Base-by-base conservation (phyloP, 768 basidiomycete species). In the Rhizopogon rudus region DNA sequence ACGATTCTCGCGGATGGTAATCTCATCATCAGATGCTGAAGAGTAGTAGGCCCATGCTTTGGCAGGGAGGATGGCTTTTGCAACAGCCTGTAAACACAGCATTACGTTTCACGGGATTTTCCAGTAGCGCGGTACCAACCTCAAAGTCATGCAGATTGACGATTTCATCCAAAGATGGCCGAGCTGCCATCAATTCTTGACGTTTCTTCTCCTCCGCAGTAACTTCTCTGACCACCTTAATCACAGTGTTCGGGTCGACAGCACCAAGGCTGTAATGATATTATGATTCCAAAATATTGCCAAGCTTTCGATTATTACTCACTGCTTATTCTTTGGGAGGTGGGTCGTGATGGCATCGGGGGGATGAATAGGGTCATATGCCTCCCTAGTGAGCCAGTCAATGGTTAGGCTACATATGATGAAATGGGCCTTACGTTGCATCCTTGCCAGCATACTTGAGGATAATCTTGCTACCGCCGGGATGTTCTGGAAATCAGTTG, bases 21-120 rank as follows among this genome's bases (percentile, higher is more conserved):
- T 91, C 71, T 97, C 93, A 62, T 98, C 95, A 66, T 98, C 96
- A 6, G 96, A 86, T 16, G 93, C 95, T n/a, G 92, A 94, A 1
- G 90, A 93, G 65, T 98, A 95, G 68, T 95, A 95, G 5, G 94
- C 95, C 95, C 95, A 98, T 0, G 92, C 92, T 67, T 92, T 91
- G 35, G 88, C 86, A 2, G 84, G 73, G 77, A 98, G 86, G 10
- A 91, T 86, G 62, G 76, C 76, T 68, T 81, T 88, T 8, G 93
- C 94, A 51, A 98, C 85, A 16, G 88, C 81, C 91, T 93, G 55
- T 35, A 31, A 17, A n/a, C 28, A 14, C 33, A 1, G n/a, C 40
- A 31, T 62, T 52, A 63, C 41, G n/a, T 25, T 50, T 10, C 44
- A 60, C 40, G 52, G 41, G 25, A 60, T 42, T 5, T 14, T n/a